Percentiles rank a stretch among this genome's conserved stretches.
These are phyloP conservation scores for Apium graveolens DNA, from an alignment of 129 eudicot genomes.

Conservation along the genomic window DNA sequence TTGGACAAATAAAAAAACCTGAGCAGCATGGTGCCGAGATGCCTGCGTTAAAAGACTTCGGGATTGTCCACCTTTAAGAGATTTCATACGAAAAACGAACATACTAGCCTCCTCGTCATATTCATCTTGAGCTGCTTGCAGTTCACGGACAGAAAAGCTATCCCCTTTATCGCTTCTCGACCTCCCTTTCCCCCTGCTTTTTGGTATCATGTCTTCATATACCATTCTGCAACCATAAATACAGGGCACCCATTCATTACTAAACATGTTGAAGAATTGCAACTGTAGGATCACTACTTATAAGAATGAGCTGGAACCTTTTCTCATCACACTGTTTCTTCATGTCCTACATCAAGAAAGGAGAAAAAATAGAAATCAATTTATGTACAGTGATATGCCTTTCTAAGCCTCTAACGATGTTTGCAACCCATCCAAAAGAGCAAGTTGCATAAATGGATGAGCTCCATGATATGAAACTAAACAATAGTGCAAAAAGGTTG, in stretches of 20 bases:
- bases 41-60: conserved; percentile 92
- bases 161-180: conserved; percentile 48
- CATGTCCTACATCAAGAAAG: conserved; percentile 69
- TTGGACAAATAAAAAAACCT: conserved; percentile 35
- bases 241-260: not conserved
- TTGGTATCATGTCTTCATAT: conserved; percentile 47
- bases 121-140: conserved; percentile 61
- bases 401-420: not conserved
- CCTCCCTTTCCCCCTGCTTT: conserved; percentile 54
- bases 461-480: not conserved
- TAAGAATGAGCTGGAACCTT: conserved; percentile 43
- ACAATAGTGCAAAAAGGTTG: not conserved
- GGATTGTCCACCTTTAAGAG: conserved; percentile 75
- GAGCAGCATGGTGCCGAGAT: conserved; percentile 89
- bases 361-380: not conserved
- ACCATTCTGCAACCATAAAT: conserved; percentile 30
- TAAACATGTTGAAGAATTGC: not conserved
- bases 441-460: not conserved
- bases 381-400: conserved; percentile 2
- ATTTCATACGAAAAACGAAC: conserved; percentile 79
- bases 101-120: conserved; percentile 68
- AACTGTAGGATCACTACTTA: not conserved
- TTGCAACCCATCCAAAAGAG: not conserved
- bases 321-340: conserved; percentile 68
- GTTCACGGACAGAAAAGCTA: conserved; percentile 40